A percentile compares a stretch with the other conserved stretches of the same genome.
These are phyloP conservation scores for Fusarium nurragi DNA, from an alignment of 2,329 filamentous ascomycete genomes.

Conservation along the genomic window DNA sequence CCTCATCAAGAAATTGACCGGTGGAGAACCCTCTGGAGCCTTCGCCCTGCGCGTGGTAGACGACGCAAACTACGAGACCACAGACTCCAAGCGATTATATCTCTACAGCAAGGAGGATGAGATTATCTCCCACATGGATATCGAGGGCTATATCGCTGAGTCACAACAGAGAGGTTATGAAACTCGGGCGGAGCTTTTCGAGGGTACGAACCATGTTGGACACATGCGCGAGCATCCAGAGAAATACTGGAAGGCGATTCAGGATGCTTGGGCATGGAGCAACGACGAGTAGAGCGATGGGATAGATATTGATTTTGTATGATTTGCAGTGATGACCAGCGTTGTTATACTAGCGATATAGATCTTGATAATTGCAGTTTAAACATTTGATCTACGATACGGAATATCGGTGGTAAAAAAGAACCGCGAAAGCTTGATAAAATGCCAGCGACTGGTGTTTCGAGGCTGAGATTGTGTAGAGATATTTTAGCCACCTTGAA, in stretches of 20 bases:
- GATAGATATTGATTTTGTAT: not conserved
- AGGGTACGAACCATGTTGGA: constrained; percentile 68
- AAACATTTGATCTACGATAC: not conserved
- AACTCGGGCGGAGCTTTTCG: constrained; percentile 62
- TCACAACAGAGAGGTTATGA: constrained; percentile 60
- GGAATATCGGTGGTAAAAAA: too few relatives aligned
- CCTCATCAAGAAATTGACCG: constrained; percentile 48
- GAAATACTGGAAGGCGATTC: constrained; percentile 65
- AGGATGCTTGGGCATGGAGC: constrained; percentile 41
- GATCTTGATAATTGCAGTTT: not conserved
- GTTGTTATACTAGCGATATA: constrained; percentile 21
- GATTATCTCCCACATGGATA: constrained; percentile 64
- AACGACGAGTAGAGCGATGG: constrained; percentile 10
- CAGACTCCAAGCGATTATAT: constrained; percentile 60
- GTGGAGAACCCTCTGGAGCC: constrained; percentile 53
- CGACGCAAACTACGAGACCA: constrained; percentile 50
- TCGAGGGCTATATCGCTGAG: constrained; percentile 62
- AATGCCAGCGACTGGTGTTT: too few relatives aligned
- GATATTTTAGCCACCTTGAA: too few relatives aligned
- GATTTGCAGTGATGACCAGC: constrained; percentile 11
- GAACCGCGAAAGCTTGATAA: not conserved
- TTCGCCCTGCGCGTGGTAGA: constrained; percentile 52
- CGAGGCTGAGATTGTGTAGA: too few relatives aligned
- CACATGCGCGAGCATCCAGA: constrained; percentile 66
- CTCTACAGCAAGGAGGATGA: constrained; percentile 67